Evolutionary conservation across 768 basidiomycete genomes (phyloP).

Genomic region (Pleurotus eryngii): DNA sequence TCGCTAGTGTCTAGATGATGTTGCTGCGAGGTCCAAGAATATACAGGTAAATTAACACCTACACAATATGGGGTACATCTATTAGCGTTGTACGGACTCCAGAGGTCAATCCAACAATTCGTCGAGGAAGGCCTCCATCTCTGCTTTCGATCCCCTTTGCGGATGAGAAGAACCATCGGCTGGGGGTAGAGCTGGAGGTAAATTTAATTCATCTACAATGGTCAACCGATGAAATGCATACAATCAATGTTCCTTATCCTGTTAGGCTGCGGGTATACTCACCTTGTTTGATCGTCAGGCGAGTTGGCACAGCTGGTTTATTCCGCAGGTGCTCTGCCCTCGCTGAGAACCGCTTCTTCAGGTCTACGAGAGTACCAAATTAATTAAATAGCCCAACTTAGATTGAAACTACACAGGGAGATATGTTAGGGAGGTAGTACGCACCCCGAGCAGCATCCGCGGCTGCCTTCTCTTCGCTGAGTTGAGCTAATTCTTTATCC

Average conservation of each 20-base stretch:
- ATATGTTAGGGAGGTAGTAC: slow-evolving; percentile 9
- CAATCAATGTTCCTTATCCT: no score
- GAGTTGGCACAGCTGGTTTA: slow-evolving; percentile 26
- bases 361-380: slow-evolving; percentile 35
- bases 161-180: slow-evolving; percentile 23
- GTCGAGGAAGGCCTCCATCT: slow-evolving; percentile 74
- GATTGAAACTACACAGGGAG: neutral
- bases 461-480: slow-evolving; percentile 66
- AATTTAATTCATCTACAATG: slow-evolving; percentile 24
- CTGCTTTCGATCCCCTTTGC: slow-evolving; percentile 42
- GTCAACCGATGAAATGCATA: neutral
- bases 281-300: slow-evolving; percentile 38
- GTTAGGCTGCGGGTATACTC: no score
- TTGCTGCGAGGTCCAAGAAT: no score
- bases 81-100: no score
- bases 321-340: slow-evolving; percentile 46
- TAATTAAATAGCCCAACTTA: neutral
- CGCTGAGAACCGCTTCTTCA: slow-evolving; percentile 56
- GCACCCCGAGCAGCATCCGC: slow-evolving; percentile 77
- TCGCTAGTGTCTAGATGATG: no score
- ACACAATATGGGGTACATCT: no score
- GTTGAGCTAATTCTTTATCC: slow-evolving; percentile 61
- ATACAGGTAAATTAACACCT: no score
- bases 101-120: slow-evolving; percentile 46
- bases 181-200: slow-evolving; percentile 57